Evolutionary conservation across 495 filamentous ascomycete genomes (phyloP), one percentile per base, ranked within the genome.

Genomic region (Penicillium parvum): DNA sequence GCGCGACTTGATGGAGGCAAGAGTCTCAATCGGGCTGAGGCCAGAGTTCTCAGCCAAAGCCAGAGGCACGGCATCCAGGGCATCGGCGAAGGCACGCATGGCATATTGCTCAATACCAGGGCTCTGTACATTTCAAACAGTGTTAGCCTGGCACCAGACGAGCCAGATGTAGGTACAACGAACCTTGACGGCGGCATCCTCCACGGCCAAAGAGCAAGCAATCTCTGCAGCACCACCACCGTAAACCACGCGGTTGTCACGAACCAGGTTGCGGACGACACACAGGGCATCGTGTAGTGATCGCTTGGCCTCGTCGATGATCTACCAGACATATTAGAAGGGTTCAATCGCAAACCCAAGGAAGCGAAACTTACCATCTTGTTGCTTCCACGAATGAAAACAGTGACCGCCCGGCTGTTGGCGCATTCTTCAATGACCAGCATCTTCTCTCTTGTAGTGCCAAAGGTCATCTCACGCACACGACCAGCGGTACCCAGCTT

Each of bases 391-490:
- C 92, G 75, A 33, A 99, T 83, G 61, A 99, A 99, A 30, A 92
- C 80, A 0, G 92, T 99, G 33, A 97, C 92, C 20, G 92, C 92
- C 45, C 92, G 78, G 36, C 88, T 95, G 73, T 99, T 97, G 61
- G 94, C 92, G 58, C 92, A 97, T 69, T 97, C 92, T 66, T 99
- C 92, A 56, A 99, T 97, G 39, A 99, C 86, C 44, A 99, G 78
- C 92, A 99, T 99, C 78, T 96, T 96, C 65, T 99, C 92, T 58
- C 92, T 78, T 19, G 94, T 97, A 4, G 92, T 99, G 52, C 92
- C 92, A 56, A 99, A 99, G 25, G 77, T 85, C 82, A 97, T 86
- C 70, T 97, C 90, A 39, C 91, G 77, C 27, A 99, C 91, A 36
- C 92, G 71, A 37, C 92, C 92, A 17, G 92, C 92, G 5, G 69